A percentile compares a stretch with the other conserved stretches of the same genome.
phyloP scores from a whole-genome alignment of 306 rosid genomes.

The Acacia crassicarpa region DNA sequence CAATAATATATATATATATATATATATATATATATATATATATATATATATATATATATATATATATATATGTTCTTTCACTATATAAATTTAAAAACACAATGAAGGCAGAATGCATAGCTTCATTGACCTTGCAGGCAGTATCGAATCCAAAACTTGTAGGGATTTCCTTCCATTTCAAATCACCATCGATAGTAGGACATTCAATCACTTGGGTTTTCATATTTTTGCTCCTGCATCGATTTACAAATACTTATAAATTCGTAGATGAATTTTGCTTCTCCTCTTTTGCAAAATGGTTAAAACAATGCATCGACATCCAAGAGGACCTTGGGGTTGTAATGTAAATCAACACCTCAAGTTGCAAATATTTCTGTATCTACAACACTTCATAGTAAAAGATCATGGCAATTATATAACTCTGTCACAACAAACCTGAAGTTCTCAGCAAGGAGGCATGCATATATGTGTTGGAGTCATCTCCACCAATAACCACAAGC shows the following conservation, averaged over 20 bases:
- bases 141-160: slow-evolving; percentile 96
- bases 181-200: slow-evolving; percentile 97
- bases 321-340: background rate
- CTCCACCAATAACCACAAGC: slow-evolving; percentile 97
- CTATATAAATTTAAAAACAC: background rate
- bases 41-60: no score
- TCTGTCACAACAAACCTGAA: slow-evolving; percentile 63
- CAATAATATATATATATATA: no score
- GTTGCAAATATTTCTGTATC: slow-evolving; percentile 9
- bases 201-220: slow-evolving; percentile 88
- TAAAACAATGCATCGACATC: background rate
- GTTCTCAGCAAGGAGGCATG: slow-evolving; percentile 97
- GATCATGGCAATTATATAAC: background rate
- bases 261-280: background rate
- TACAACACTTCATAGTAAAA: slow-evolving; percentile 20
- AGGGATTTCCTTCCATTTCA: slow-evolving; percentile 97
- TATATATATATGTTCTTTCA: background rate
- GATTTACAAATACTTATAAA: slow-evolving; percentile 1
- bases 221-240: slow-evolving; percentile 70
- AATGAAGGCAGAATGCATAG: slow-evolving; percentile 9
- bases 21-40: no score
- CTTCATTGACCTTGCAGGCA: slow-evolving; percentile 86
- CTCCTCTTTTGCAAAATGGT: slow-evolving; percentile 9
- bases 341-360: slow-evolving; percentile 14
- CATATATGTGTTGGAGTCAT: slow-evolving; percentile 99